phyloP scores from a whole-genome alignment of 2,329 filamentous ascomycete species.

The Malbranchea cinnamomea region DNA sequence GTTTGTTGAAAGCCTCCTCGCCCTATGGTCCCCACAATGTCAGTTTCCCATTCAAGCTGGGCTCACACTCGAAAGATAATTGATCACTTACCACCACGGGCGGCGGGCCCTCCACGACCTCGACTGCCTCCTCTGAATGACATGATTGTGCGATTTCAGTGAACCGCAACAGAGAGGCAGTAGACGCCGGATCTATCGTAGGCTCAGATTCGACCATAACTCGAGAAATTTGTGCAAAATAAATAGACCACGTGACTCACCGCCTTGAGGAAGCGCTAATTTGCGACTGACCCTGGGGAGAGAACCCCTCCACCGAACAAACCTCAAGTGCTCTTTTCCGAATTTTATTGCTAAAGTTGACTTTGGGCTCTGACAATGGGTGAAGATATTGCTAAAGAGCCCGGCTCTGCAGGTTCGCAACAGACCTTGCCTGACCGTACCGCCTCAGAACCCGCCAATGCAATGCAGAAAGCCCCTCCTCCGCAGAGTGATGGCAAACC shows the following conservation, averaged over 20 bases:
- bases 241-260: slow-evolving; percentile 11
- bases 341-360: not conserved
- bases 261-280: slow-evolving; percentile 4
- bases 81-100: slow-evolving; percentile 26
- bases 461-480: slow-evolving; percentile 17
- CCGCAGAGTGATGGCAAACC: slow-evolving; percentile 17
- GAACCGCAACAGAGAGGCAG: too few relatives aligned
- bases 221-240: slow-evolving; percentile 10
- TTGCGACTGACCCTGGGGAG: too few relatives aligned
- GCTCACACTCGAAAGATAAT: slow-evolving; percentile 19
- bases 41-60: too few relatives aligned
- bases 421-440: slow-evolving; percentile 19
- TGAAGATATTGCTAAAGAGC: slow-evolving; percentile 6
- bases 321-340: too few relatives aligned
- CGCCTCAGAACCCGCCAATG: slow-evolving; percentile 11
- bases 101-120: slow-evolving; percentile 29
- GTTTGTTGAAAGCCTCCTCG: slow-evolving; percentile 48
- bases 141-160: slow-evolving; percentile 32
- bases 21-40: slow-evolving; percentile 31
- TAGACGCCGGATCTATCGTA: too few relatives aligned
- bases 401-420: slow-evolving; percentile 17
- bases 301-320: too few relatives aligned
- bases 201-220: too few relatives aligned
- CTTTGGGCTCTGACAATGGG: slow-evolving; percentile 4
- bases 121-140: slow-evolving; percentile 48